These are phyloP conservation scores for Cyclotella sp. DNA, from an alignment of 108 stramenopile species.

Conservation along the genomic window DNA sequence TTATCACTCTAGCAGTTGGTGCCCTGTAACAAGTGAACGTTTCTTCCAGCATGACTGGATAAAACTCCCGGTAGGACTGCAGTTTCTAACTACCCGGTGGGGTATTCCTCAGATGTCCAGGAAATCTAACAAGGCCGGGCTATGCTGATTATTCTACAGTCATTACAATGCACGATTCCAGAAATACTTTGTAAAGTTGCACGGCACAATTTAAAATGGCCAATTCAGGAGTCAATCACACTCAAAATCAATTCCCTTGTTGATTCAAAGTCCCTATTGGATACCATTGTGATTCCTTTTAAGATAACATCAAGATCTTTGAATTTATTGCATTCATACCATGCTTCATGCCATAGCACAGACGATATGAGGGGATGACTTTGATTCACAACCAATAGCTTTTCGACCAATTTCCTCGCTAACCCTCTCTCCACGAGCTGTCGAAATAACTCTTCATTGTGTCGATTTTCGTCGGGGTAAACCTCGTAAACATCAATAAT, in stretches of 20 bases:
- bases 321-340: slow-evolving; percentile 6
- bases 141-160: neutral
- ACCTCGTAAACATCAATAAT: slow-evolving; percentile 62
- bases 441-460: neutral
- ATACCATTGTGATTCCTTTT: slow-evolving; percentile 8
- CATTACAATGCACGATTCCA: too few relatives aligned
- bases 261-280: neutral
- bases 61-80: too few relatives aligned
- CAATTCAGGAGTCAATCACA: neutral
- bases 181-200: neutral
- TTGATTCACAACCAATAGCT: neutral
- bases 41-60: too few relatives aligned
- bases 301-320: slow-evolving; percentile 8
- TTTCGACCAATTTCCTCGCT: neutral
- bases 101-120: too few relatives aligned
- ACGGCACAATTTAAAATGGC: neutral
- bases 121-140: too few relatives aligned
- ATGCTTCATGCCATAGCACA: slow-evolving; percentile 12
- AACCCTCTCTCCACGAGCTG: neutral
- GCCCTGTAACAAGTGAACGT: too few relatives aligned
- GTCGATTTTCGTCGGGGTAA: neutral
- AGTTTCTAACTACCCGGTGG: too few relatives aligned
- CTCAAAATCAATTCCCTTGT: slow-evolving; percentile 4
- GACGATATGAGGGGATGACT: slow-evolving; percentile 6
- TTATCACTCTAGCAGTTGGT: too few relatives aligned